Base-by-base conservation (phyloP, 2,329 filamentous ascomycete genomes). In the Thielaviopsis musarum region DNA sequence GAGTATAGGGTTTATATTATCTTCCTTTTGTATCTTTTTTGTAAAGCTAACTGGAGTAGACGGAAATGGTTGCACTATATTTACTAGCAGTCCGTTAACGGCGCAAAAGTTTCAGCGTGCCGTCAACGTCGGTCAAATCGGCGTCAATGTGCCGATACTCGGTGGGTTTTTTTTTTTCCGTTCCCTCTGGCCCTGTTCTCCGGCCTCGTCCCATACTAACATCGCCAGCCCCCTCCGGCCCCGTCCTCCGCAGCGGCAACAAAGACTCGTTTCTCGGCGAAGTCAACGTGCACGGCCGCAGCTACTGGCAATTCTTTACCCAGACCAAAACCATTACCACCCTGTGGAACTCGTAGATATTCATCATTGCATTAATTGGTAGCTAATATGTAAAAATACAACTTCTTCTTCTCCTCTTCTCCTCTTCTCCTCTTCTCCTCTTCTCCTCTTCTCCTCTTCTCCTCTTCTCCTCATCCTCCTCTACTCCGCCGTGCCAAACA, bases 401-500 rank as follows among this genome's bases (percentile, higher is more conserved):
- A 12, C 17, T 17, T 48, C 3, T 15, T 48, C 41, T 38, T 15
- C 10, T 38, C 34, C 15, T 9, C 10, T 38, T 12, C 34, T 10
- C 15, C 4, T 38, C 15, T n/a, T n/a, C n/a, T 48, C 3, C 41
- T 48, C 41, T 38, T 15, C 10, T 38, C 34, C 15, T 9, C 10
- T 38, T 12, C 34, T 10, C 15, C 4, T 38, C 15, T n/a, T n/a
- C n/a, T 48, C 3, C 41, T 48, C 41, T 38, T 15, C 10, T n/a
- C n/a, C n/a, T n/a, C n/a, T n/a, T n/a, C 4, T 41, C 5, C 15
- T 4, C 10, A 5, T 17, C 34, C 9, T 2, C 9, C 2, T 49
- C 30, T 61, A 61, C 26, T 61, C 60, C 24, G 60, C 28, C 24
- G 60, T 61, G 13, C 60, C 60, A 72, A 91, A 96, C 71, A 97